Conservation (phyloP, 371 early-diverging fungal genomes). For the Mucor circinelloides region DNA sequence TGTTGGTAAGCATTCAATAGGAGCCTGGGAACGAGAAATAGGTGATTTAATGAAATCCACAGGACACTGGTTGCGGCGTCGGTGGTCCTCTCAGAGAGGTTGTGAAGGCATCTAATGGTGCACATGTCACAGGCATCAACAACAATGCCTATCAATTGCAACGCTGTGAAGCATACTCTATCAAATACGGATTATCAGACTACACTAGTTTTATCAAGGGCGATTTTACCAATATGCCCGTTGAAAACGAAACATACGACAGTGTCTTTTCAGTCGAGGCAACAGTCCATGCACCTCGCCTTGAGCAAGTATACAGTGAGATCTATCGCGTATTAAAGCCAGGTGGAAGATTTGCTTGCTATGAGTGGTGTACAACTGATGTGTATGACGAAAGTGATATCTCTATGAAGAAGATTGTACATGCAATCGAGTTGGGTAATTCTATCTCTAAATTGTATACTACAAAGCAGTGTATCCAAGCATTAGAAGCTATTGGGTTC, state of each 20-base stretch:
- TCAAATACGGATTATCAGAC: constrained; percentile 56
- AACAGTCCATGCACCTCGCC: constrained; percentile 69
- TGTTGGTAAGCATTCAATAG: constrained; percentile 63
- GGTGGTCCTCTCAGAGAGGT: constrained; percentile 82
- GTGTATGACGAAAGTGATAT: constrained; percentile 67
- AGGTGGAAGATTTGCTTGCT: constrained; percentile 69
- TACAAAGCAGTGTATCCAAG: constrained; percentile 61
- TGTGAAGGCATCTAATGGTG: constrained; percentile 70
- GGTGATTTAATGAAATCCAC: background rate
- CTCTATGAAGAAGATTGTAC: constrained; percentile 65
- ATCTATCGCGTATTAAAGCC: constrained; percentile 81
- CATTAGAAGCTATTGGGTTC: constrained; percentile 72
- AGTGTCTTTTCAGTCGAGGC: constrained; percentile 81
- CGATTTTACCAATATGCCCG: constrained; percentile 79
- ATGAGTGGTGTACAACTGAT: constrained; percentile 81
- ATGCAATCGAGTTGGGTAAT: constrained; percentile 80
- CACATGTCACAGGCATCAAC: constrained; percentile 77
- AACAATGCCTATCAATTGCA: constrained; percentile 86
- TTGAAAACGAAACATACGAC: constrained; percentile 65
- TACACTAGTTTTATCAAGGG: constrained; percentile 65
- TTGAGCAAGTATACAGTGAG: constrained; percentile 72
- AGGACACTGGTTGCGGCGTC: constrained; percentile 83
- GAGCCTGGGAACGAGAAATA: background rate
- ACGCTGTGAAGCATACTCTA: constrained; percentile 66
- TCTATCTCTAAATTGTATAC: constrained; percentile 76